phyloP scores from a whole-genome alignment of 352 stramenopile genomes.

The Phytophthora litchii region DNA sequence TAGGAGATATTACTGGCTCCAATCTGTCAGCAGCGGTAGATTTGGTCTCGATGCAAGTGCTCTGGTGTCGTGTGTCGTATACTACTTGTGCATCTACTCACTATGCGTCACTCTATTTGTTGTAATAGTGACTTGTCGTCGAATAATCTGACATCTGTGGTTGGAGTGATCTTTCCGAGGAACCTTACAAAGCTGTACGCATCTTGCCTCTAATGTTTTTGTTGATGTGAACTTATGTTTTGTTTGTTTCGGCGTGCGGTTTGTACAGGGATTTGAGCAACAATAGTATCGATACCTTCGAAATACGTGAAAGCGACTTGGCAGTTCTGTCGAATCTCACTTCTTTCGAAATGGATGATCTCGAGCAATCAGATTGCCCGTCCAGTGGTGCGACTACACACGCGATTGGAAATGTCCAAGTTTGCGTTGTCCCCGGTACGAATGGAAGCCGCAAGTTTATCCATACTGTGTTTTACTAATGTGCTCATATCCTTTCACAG shows the following conservation, averaged over 20 bases:
- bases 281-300: conserved; percentile 39
- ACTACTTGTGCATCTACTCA: too few species aligned
- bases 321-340: conserved; percentile 24
- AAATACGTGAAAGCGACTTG: conserved; percentile 34
- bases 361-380: conserved; percentile 30
- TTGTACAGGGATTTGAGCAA: conserved; percentile 39
- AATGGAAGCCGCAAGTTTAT: not conserved
- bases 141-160: conserved; percentile 34
- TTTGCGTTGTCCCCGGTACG: conserved; percentile 44
- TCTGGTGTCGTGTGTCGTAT: not conserved
- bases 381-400: conserved; percentile 29
- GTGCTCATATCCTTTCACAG: conserved; percentile 8
- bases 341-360: conserved; percentile 35
- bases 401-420: conserved; percentile 29
- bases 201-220: not conserved
- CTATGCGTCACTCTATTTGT: not conserved
- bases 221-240: not conserved
- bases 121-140: conserved; percentile 33
- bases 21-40: conserved; percentile 32
- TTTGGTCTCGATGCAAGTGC: conserved; percentile 35
- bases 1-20: conserved; percentile 22
- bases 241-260: not conserved
- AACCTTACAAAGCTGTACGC: conserved; percentile 34
- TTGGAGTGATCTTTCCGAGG: conserved; percentile 36
- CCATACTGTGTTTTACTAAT: not conserved